Evolutionary conservation across 176 grass and related monocot species (phyloP).

Genomic region (Zizania latifolia): DNA sequence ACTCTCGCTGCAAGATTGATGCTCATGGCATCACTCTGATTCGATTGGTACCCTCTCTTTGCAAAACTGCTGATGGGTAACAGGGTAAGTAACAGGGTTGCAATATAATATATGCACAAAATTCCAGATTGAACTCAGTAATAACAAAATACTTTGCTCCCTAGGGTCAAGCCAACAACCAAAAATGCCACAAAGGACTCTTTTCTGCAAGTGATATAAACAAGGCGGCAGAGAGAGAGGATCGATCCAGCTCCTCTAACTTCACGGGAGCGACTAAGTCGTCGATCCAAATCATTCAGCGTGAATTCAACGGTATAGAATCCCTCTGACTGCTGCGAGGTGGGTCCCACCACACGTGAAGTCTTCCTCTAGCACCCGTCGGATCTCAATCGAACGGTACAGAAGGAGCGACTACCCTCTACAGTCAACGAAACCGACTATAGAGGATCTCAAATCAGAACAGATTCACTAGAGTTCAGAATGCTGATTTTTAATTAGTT

Average conservation of each 20-base stretch:
- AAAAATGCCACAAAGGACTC: constrained; percentile 75
- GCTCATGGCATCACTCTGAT: too few relatives aligned
- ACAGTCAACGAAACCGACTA: too few relatives aligned
- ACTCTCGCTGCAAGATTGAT: background rate
- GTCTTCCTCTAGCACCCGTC: too few relatives aligned
- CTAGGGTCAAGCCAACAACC: constrained; percentile 70
- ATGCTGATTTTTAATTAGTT: background rate
- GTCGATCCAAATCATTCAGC: too few relatives aligned
- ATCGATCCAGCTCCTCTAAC: too few relatives aligned
- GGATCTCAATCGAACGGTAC: too few relatives aligned
- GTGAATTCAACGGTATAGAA: too few relatives aligned
- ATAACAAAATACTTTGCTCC: background rate
- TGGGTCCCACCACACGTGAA: too few relatives aligned
- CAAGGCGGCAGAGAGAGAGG: background rate
- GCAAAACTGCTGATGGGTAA: constrained; percentile 83
- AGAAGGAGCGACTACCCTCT: too few relatives aligned
- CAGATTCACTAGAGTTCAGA: background rate
- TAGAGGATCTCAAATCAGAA: too few relatives aligned
- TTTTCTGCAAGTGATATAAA: constrained; percentile 59
- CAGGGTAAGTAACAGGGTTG: background rate
- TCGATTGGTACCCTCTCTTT: constrained; percentile 34
- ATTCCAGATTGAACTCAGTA: background rate
- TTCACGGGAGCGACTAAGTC: too few relatives aligned
- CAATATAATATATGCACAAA: background rate
- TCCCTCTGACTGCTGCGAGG: too few relatives aligned